Conservation (phyloP, 1,284 basidiomycete genomes). For the Sanghuangporus baumii region DNA sequence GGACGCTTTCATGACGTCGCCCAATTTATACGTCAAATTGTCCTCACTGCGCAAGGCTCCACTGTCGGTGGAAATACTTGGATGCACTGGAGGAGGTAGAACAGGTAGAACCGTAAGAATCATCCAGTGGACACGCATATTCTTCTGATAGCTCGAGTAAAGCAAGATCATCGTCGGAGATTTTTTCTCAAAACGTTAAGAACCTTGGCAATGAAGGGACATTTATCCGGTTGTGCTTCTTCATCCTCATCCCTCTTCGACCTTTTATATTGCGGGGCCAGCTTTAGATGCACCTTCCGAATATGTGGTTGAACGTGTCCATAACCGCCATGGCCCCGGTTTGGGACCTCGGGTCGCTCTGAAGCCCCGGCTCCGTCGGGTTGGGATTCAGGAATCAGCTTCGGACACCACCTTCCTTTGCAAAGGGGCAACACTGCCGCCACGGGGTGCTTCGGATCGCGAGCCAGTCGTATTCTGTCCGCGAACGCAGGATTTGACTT, state of each 20-base stretch:
- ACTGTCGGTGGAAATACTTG: too few species aligned
- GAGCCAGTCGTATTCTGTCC: conserved; percentile 79
- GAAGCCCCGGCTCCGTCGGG: conserved; percentile 77
- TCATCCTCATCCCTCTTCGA: too few species aligned
- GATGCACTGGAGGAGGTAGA: too few species aligned
- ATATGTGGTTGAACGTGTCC: conserved; percentile 90
- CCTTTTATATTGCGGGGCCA: conserved; percentile 93
- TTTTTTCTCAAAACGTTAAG: too few species aligned
- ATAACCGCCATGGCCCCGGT: conserved; percentile 92
- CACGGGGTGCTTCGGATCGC: conserved; percentile 84
- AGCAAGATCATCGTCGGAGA: too few species aligned
- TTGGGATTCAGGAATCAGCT: conserved; percentile 75
- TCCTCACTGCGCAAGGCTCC: conserved; percentile 96
- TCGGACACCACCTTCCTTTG: conserved; percentile 88
- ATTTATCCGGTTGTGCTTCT: too few species aligned
- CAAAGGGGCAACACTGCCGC: conserved; percentile 79
- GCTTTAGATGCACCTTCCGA: conserved; percentile 92
- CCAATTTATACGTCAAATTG: conserved; percentile 97
- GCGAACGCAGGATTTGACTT: conserved; percentile 79
- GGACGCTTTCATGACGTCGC: conserved; percentile 97
- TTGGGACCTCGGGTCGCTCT: conserved; percentile 64
- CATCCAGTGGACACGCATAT: too few species aligned
- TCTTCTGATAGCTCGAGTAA: too few species aligned
- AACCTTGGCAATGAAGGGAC: too few species aligned
- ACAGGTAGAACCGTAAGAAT: too few species aligned